Base-by-base conservation (phyloP, 768 basidiomycete genomes). In the Phaffia australis region DNA sequence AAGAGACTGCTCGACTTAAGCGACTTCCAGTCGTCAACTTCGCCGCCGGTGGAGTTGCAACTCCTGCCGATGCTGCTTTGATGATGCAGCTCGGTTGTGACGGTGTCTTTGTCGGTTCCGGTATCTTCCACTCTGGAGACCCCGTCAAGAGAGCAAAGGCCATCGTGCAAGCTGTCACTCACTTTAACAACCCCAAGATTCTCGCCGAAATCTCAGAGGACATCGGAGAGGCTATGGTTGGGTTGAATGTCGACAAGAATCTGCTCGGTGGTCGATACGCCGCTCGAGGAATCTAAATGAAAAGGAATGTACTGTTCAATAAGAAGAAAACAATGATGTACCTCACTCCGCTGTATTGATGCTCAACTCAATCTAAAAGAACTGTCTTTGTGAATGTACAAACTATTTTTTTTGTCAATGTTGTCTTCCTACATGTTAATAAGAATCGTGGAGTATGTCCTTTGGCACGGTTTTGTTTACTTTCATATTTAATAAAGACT, bases 51-150 rank as follows among this genome's bases (percentile, higher is more conserved):
- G 92, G 92, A 62, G 82, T 69, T 62, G 64, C 73, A 5, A 75
- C 73, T 19, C 75, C 76, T 84, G 91, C 89, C 71, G 94, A 99
- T 76, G 94, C 94, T 19, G 95, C 95, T 3, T 77, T 97, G 70
- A 95, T 97, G 94, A 98, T 98, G 93, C 91, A 94, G 74, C 83
- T 98, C 47, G 91, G 94, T 47, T 91, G 90, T 76, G 94, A 94
- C 74, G 91, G 93, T 80, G 94, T 99, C 42, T 99, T 99, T 72
- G 94, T 99, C 68, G 94, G 94, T 49, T 95, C 92, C 23, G 94
- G 94, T 57, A 93, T 98, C 74, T 97, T 95, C 84, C 84, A 88
- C 77, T 92, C 92, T 54, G 89, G 87, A 58, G 87, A 98, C 74
- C 91, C 95, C 25, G 89, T 87, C 51, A 93, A 91, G 76, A 85